Evolutionary conservation across 495 filamentous ascomycete genomes (phyloP), one percentile per base, ranked within the genome.

Genomic region (Bacidia rubella): DNA sequence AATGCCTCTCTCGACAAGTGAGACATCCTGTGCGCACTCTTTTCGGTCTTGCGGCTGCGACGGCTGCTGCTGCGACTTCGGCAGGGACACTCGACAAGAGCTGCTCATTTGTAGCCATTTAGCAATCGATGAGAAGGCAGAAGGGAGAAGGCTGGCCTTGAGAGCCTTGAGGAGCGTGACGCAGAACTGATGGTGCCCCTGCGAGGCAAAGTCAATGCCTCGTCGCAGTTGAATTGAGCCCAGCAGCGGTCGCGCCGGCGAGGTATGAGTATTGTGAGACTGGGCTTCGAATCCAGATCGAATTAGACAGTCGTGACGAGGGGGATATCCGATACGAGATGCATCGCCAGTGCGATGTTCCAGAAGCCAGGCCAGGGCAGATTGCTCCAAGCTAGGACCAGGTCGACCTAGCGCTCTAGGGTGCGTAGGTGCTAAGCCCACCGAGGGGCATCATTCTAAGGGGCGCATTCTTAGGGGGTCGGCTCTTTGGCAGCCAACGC

Each of bases 21-120:
- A 89, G 66, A 60, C 85, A 89, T 20, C 85, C 85, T 9, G 85
- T 89, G 22, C 85, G 78, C 11, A 86, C 83, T 40, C 85, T 69
- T 60, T 75, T 80, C 19, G 81, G 77, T 61, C 84, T 86, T n/a
- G 65, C 57, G 1, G 67, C 64, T 25, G 63, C 62, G n/a, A 55
- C 60, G 29, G 66, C 59, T 4, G 52, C 55, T 32, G 61, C 58
- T 45, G 51, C 53, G 22, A 50, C 53, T 17, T 52, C 54, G 43
- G 57, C 44, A 40, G 54, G 49, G 35, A 53, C 47, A 44, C 44
- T 55, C 11, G 56, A 52, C 23, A 50, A 26, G 26, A 50, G 22
- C 24, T 38, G 47, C 26, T 57, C 50, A 42, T 24, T 48, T 25
- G 55, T 57, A 29, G 60, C 60, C 60, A 62, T 62, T 52, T 52